A percentile compares a stretch with the other conserved stretches of the same genome.
phyloP scores from a whole-genome alignment of 176 grass and related monocot genomes.

The Elaeis guineensis region DNA sequence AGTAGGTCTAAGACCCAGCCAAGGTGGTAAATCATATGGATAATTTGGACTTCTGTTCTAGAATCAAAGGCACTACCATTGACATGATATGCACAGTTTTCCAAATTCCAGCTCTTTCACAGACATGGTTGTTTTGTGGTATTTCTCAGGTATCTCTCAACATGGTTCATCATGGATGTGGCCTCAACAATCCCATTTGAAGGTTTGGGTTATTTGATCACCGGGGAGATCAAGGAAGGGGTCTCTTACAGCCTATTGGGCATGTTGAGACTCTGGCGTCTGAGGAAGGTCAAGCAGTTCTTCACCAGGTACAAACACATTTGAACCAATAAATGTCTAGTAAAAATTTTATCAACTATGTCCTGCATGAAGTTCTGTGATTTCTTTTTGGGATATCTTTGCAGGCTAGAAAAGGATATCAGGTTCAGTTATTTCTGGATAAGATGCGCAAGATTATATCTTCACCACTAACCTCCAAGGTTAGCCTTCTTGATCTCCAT shows the following conservation, averaged over 20 bases:
- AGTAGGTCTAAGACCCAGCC: too few relatives aligned
- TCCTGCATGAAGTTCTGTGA: not conserved
- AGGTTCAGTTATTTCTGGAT: slow-evolving; percentile 98
- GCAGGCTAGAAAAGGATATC: slow-evolving; percentile 94
- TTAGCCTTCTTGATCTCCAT: not conserved
- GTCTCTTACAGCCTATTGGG: slow-evolving; percentile 60
- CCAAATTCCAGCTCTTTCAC: too few relatives aligned
- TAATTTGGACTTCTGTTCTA: too few relatives aligned
- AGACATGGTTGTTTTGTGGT: not conserved
- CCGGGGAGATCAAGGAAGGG: slow-evolving; percentile 45
- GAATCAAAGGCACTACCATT: too few relatives aligned
- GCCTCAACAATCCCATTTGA: slow-evolving; percentile 85
- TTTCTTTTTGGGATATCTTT: not conserved
- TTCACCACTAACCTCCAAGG: slow-evolving; percentile 81
- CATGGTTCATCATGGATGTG: slow-evolving; percentile 92
- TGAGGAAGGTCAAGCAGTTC: slow-evolving; percentile 80
- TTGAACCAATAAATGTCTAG: too few relatives aligned
- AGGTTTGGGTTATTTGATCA: slow-evolving; percentile 61
- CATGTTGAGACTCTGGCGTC: slow-evolving; percentile 76
- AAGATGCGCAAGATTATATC: slow-evolving; percentile 49
- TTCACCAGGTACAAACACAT: slow-evolving; percentile 57
- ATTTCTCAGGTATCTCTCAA: slow-evolving; percentile 57
- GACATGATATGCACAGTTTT: too few relatives aligned
- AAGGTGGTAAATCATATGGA: too few relatives aligned
- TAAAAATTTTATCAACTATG: too few relatives aligned